Evolutionary conservation across 1,284 basidiomycete species (phyloP).

Genomic region (Spongispora temasekensis): DNA sequence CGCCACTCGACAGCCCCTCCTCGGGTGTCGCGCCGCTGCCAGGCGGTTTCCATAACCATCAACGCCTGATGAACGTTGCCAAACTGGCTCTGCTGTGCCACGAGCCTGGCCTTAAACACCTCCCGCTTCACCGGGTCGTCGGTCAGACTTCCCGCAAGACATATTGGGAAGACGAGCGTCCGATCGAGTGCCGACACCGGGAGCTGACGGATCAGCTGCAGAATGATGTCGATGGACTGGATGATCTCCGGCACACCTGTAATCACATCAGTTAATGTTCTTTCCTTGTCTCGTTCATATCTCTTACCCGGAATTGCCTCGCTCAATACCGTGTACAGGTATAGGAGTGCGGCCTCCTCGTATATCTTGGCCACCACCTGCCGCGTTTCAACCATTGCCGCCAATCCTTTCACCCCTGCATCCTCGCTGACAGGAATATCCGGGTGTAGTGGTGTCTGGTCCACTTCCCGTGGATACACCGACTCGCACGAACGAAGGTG

Average conservation of each 20-base stretch:
- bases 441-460: slow-evolving; percentile 42
- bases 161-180: slow-evolving; percentile 68
- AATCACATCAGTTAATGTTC: slow-evolving; percentile 20
- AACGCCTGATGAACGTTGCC: slow-evolving; percentile 65
- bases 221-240: slow-evolving; percentile 53
- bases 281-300: slow-evolving; percentile 1
- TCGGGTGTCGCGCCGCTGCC: slow-evolving; percentile 60
- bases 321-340: slow-evolving; percentile 70
- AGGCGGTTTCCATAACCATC: slow-evolving; percentile 63
- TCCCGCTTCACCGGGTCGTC: slow-evolving; percentile 62
- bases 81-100: slow-evolving; percentile 55
- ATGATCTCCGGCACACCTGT: slow-evolving; percentile 74
- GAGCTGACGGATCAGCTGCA: slow-evolving; percentile 54
- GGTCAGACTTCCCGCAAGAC: slow-evolving; percentile 69
- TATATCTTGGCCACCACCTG: slow-evolving; percentile 59
- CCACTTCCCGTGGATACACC: slow-evolving; percentile 28
- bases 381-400: slow-evolving; percentile 44
- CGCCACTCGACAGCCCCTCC: slow-evolving; percentile 62
- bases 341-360: slow-evolving; percentile 66
- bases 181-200: slow-evolving; percentile 62
- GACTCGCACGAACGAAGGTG: slow-evolving; percentile 47
- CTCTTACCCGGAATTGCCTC: slow-evolving; percentile 64
- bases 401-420: slow-evolving; percentile 23
- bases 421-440: slow-evolving; percentile 38
- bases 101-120: slow-evolving; percentile 59